Evolutionary conservation across 1,284 basidiomycete genomes (phyloP).

Genomic region (Boletus sp.): DNA sequence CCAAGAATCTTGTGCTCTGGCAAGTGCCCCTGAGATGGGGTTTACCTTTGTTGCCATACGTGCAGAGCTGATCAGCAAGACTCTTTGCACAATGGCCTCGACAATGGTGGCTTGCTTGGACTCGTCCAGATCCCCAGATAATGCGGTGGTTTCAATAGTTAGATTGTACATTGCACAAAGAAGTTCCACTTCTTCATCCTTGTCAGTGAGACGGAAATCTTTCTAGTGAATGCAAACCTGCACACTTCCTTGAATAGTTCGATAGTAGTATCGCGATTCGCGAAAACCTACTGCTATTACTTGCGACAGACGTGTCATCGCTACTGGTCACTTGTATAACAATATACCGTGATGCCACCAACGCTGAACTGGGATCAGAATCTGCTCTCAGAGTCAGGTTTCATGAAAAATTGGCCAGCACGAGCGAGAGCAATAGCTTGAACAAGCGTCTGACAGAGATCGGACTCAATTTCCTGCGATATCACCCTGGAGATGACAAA

Average conservation of each 20-base stretch:
- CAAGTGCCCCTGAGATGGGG: too few relatives aligned
- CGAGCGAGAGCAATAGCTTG: conserved; percentile 5
- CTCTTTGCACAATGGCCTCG: rapidly evolving
- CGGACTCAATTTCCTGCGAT: neutral
- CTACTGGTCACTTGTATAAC: neutral
- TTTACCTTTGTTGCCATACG: conserved; percentile 9
- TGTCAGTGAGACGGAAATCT: neutral
- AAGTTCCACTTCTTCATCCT: neutral
- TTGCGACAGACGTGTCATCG: too few relatives aligned
- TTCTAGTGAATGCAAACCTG: conserved; percentile 11
- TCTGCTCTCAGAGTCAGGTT: neutral
- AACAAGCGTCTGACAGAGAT: conserved; percentile 2
- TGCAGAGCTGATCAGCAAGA: conserved; percentile 1
- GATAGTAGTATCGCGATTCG: neutral
- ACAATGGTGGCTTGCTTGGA: neutral
- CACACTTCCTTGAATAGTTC: neutral
- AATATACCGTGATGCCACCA: conserved; percentile 10
- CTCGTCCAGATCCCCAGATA: neutral
- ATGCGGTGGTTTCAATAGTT: neutral
- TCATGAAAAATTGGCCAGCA: neutral
- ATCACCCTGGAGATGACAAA: conserved; percentile 14
- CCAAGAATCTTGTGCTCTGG: conserved; percentile 2
- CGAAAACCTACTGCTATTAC: neutral
- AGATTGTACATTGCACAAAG: conserved; percentile 15
- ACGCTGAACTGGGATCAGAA: conserved; percentile 1